Base-by-base conservation (phyloP, 805 yeast species). In the Saccharomycopsis sp. region DNA sequence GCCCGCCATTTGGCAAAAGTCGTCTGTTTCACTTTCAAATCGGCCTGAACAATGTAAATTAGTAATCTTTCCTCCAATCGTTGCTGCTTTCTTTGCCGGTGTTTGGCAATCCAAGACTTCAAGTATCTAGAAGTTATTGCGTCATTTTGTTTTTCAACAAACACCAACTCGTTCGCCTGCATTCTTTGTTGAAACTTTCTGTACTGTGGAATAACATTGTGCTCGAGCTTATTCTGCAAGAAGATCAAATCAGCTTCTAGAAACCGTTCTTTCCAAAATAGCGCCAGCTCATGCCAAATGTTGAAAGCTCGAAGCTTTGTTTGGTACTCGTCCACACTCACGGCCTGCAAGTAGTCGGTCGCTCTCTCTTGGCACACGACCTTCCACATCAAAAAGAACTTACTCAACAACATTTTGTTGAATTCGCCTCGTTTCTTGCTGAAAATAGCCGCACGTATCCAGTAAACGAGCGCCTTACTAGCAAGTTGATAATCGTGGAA, bases 311-410 rank as follows among this genome's bases (percentile, higher is more conserved):
- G 30, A 20, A 10, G 22, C n/a, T 22, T 39, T 8, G 36, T 4
- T 6, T 17, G 27, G 29, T 32, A 33, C 2, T 37, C 15, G 16
- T 35, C 8, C 12, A 43, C 13, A 5, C 15, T 16, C 5, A 5
- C 30, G 25, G 43, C 40, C 5, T 35, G 15, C 5, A 12, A 5
- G 10, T 18, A 27, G 1, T 36, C 19, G 9, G 15, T 16, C 16
- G 19, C 17, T 6, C 13, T 21, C 16, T 31, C 19, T 3, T n/a
- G 6, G 17, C 18, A 32, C 12, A 38, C 22, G 9, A 13, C 31
- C 30, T 34, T 26, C 48, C 43, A 39, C 18, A 32, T 40, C n/a
- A 9, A 5, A 20, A 44, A 40, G 16, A 27, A 26, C 27, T 37
- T 36, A 10, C 9, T 18, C 4, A 26, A 2, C 15, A 44, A 16